These are phyloP conservation scores for Avena sativa DNA, from an alignment of 176 grass and related monocot species.

Conservation along the genomic window DNA sequence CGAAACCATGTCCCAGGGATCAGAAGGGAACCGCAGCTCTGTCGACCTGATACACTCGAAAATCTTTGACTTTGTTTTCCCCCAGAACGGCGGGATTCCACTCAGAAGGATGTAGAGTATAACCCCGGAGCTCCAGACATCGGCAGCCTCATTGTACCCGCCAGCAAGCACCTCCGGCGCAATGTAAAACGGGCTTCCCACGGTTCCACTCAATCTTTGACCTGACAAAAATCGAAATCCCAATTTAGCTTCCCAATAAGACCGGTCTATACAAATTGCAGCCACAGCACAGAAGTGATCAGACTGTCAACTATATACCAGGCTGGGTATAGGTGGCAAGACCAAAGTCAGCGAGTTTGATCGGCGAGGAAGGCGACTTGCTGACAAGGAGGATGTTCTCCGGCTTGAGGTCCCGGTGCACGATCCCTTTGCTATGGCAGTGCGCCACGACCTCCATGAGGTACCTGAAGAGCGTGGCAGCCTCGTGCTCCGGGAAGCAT, in stretches of 20 bases:
- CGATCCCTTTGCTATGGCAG: slow-evolving; percentile 88
- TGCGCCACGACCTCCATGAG: slow-evolving; percentile 93
- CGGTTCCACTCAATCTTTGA: slow-evolving; percentile 81
- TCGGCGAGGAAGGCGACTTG: slow-evolving; percentile 67
- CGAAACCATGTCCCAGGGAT: slow-evolving; percentile 81
- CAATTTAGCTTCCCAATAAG: slow-evolving; percentile 24
- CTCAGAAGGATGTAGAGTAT: slow-evolving; percentile 98
- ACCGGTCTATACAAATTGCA: background rate
- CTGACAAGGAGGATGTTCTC: slow-evolving; percentile 97
- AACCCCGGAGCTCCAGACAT: slow-evolving; percentile 88
- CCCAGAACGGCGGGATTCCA: slow-evolving; percentile 89
- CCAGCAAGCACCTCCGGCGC: slow-evolving; percentile 91
- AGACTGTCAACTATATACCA: slow-evolving; percentile 43
- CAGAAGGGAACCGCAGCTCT: slow-evolving; percentile 77
- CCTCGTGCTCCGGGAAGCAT: slow-evolving; percentile 84
- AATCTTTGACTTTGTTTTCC: slow-evolving; percentile 89
- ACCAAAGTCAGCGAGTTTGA: slow-evolving; percentile 91
- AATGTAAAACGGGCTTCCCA: slow-evolving; percentile 96
- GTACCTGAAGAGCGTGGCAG: slow-evolving; percentile 65
- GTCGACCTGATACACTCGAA: slow-evolving; percentile 85
- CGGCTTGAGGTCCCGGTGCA: slow-evolving; percentile 94
- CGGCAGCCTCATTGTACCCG: slow-evolving; percentile 87
- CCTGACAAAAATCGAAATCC: slow-evolving; percentile 55
- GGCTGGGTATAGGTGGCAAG: slow-evolving; percentile 86
- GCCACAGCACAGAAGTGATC: slow-evolving; percentile 26